Conservation (phyloP, 1,139 yeast genomes). For the Yamadazyma jaroonii region DNA sequence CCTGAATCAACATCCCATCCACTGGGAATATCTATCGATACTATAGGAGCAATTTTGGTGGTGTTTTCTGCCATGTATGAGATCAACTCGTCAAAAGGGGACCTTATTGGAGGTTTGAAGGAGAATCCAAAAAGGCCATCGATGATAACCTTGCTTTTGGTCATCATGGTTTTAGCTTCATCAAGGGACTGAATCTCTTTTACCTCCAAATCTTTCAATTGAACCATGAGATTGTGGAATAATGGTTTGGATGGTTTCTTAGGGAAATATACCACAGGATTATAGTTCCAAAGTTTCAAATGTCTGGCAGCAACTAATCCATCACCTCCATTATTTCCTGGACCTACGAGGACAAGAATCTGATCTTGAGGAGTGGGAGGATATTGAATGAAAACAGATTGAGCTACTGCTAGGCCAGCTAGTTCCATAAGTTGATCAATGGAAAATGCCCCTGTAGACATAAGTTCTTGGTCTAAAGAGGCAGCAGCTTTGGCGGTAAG, state of each 20-base stretch:
- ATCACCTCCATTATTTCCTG: conserved; percentile 97
- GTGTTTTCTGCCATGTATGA: conserved; percentile 36
- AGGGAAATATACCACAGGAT: conserved; percentile 70
- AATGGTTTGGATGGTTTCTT: conserved; percentile 48
- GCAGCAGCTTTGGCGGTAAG: conserved; percentile 72
- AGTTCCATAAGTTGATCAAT: conserved; percentile 95
- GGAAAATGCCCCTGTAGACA: conserved; percentile 83
- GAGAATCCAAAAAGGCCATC: conserved; percentile 94
- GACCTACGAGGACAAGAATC: conserved; percentile 79
- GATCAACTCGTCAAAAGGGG: conserved; percentile 69
- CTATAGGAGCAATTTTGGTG: conserved; percentile 49
- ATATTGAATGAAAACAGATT: conserved; percentile 66
- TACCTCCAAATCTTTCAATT: conserved; percentile 56
- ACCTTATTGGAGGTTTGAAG: conserved; percentile 82
- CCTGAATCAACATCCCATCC: conserved; percentile 97
- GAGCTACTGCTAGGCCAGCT: conserved; percentile 94
- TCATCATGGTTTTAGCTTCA: conserved; percentile 30
- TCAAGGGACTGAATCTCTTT: conserved; percentile 37
- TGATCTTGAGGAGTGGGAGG: conserved; percentile 40
- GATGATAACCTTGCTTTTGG: conserved; percentile 40
- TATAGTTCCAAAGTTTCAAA: conserved; percentile 69
- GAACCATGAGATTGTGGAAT: conserved; percentile 50
- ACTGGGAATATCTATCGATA: conserved; percentile 88
- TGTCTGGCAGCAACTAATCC: conserved; percentile 96
- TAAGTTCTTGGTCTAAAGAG: conserved; percentile 76